Base-by-base conservation (phyloP, 495 filamentous ascomycete genomes). In the Penicillium antarcticum region DNA sequence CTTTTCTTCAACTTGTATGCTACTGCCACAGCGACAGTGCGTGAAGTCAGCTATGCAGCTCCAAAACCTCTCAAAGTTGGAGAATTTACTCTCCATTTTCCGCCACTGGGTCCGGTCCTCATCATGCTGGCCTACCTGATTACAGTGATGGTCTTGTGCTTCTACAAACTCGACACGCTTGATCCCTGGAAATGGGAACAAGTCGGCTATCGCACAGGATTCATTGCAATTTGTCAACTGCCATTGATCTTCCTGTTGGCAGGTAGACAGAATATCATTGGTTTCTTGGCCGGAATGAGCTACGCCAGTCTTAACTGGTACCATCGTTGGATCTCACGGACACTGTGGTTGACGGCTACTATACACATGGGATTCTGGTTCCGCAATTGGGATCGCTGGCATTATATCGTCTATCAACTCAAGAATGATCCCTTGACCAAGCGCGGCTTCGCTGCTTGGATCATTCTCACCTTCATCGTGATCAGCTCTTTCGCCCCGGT, bases 301-400 rank as follows among this genome's bases (percentile, higher is more conserved):
- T 83, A 94, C 52, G 86, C 90, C 68, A 75, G 85, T 13, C 64
- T 95, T 42, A 92, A 92, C 58, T 92, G 88, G 89, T 77, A 91
- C 45, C 90, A 95, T 61, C 77, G 89, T 49, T 92, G 90, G 88
- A 80, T 84, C 11, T 80, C 86, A 1, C 80, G 90, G 14, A 87
- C 81, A 32, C 74, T 94, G 58, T 84, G 91, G 46, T 65, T 92
- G 14, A 90, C 86, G 0, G 81, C 81, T 0, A 86, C 87, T 1
- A 77, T 92, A 6, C 90, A 95, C 58, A 80, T 88, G 54, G 82
- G 76, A 31, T 85, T 87, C 58, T 94, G 87, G 67, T 84, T 86
- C 51, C 66, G 75, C 11, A 77, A 81, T 34, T 95, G 88, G 86
- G 78, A 70, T 8, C 75, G 76, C 12, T 82, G 79, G 46, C 73